A percentile compares a stretch with the other conserved stretches of the same genome.
Conservation (phyloP, 2,329 filamentous ascomycete species). For the Penicillium hordei region DNA sequence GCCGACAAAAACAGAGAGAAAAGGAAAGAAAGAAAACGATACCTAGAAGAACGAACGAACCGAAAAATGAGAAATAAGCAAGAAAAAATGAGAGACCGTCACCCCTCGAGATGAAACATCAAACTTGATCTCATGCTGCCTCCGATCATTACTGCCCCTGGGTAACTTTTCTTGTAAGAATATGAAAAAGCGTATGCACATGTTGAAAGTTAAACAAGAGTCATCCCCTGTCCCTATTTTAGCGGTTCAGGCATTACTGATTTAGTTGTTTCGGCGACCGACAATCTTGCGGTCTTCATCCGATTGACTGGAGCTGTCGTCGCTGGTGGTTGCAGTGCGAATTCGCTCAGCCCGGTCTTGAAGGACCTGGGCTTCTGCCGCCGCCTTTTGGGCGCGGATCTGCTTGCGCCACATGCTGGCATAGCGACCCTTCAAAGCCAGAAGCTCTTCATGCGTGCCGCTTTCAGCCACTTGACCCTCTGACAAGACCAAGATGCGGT, state of each 20-base stretch:
- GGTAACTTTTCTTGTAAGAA: constrained; percentile 12
- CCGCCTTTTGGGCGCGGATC: constrained; percentile 71
- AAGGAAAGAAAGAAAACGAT: constrained; percentile 7
- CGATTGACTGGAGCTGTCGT: constrained; percentile 51
- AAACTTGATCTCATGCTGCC: constrained; percentile 10
- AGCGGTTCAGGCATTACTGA: constrained; percentile 55
- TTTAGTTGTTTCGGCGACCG: constrained; percentile 17
- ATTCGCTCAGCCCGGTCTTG: constrained; percentile 41
- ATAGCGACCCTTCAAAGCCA: constrained; percentile 70
- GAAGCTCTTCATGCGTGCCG: constrained; percentile 75
- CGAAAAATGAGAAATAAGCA: constrained; percentile 14
- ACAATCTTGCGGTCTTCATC: constrained; percentile 45
- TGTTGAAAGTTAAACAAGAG: constrained; percentile 54
- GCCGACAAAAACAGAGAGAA: constrained; percentile 28
- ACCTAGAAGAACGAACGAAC: constrained; percentile 11
- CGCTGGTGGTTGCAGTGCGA: constrained; percentile 43
- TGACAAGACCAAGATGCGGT: constrained; percentile 78
- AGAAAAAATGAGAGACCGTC: constrained; percentile 1
- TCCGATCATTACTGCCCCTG: constrained; percentile 17
- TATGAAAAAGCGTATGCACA: constrained; percentile 26
- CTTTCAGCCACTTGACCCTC: constrained; percentile 74
- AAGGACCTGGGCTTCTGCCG: constrained; percentile 56
- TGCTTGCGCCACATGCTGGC: constrained; percentile 88
- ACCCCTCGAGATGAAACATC: constrained; percentile 4
- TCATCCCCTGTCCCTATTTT: constrained; percentile 80